Evolutionary conservation across 441 rosid species (phyloP), one percentile per base, ranked within the genome.

Genomic region (Aleurites moluccanus): DNA sequence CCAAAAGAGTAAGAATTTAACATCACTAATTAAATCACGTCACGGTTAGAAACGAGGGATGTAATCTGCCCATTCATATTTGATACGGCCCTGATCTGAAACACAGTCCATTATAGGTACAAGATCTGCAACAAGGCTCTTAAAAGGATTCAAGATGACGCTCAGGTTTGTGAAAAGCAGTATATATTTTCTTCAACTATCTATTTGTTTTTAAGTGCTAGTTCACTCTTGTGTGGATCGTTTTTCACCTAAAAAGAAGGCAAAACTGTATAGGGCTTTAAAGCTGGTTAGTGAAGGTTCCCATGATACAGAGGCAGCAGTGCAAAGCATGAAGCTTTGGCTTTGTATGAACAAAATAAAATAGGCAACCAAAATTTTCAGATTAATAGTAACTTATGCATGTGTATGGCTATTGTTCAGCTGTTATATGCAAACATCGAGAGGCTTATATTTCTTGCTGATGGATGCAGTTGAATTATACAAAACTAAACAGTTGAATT

Each of bases 111-210:
- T 78, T 81, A 42, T 73, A 95, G 98, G 86, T 91, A 93, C 81
- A 93, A 85, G 87, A 82, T 93, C 66, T 91, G 90, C 83, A 90
- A 89, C 84, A 90, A 81, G 79, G 94, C 97, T 71, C 80, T 89
- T 78, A 92, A 95, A 82, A 88, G 97, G 83, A 89, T 96, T 81
- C 97, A 90, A 86, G 93, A 93, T 33, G 99, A 96, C 52, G 73
- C 92, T 75, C 99, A 91, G 99, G 98, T 95, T 72, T 80, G 83
- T 73, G 72, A 65, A 82, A 78, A 10, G 0, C 20, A 44, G 35
- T 16, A 28, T 52, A 28, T 56, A 25, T 38, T 73, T 75, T 18
- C n/a, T 53, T 30, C 20, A 25, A 45, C 21, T 52, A 33, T 8
- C 59, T 28, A 71, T 55, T 44, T n/a, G n/a, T 21, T 40, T 60